A percentile compares a stretch with the other conserved stretches of the same genome.
phyloP scores from a whole-genome alignment of 495 filamentous ascomycete species.

The Podospora pseudoanserina region DNA sequence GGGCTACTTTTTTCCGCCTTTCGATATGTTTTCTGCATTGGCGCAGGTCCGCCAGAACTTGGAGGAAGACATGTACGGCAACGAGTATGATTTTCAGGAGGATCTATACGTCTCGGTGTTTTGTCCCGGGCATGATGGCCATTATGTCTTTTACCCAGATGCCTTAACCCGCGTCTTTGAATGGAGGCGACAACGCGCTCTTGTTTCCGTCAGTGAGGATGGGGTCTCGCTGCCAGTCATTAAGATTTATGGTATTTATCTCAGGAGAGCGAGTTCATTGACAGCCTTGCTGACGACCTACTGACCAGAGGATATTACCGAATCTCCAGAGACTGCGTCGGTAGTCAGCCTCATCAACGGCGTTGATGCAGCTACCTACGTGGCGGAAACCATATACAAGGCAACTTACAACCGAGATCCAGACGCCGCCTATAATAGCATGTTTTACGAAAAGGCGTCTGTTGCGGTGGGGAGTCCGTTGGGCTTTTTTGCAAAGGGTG shows the following conservation, averaged over 20 bases:
- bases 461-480: conserved; percentile 1
- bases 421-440: conserved; percentile 34
- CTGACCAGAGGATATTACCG: conserved; percentile 8
- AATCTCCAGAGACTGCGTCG: conserved; percentile 15
- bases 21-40: conserved; percentile 39
- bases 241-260: conserved; percentile 19
- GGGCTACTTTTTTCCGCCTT: conserved; percentile 29
- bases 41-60: conserved; percentile 32
- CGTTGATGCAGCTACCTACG: conserved; percentile 26
- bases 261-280: neutral
- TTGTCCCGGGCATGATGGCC: conserved; percentile 46
- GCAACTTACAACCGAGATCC: conserved; percentile 27
- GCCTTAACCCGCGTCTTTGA: conserved; percentile 28
- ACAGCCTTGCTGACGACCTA: neutral
- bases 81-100: conserved; percentile 52
- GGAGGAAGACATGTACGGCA: conserved; percentile 34
- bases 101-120: conserved; percentile 39
- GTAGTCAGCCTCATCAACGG: conserved; percentile 32
- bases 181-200: conserved; percentile 16
- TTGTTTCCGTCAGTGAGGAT: conserved; percentile 33
- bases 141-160: conserved; percentile 35
- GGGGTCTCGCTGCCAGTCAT: conserved; percentile 28
- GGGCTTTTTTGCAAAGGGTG: conserved; percentile 18
- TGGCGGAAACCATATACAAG: conserved; percentile 20
- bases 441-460: conserved; percentile 21